Evolutionary conservation across 441 rosid species (phyloP).

Genomic region (Breynia disticha): DNA sequence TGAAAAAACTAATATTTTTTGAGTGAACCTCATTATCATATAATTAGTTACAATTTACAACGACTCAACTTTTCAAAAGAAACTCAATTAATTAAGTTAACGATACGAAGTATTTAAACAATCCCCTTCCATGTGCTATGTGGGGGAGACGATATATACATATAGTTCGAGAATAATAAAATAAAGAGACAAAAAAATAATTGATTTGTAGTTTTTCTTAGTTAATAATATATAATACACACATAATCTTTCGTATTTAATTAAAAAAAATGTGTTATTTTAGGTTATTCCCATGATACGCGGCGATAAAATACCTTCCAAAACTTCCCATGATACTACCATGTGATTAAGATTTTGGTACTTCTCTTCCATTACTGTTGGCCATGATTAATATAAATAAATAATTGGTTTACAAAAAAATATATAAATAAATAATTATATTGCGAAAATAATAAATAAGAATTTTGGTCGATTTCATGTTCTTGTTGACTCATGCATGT

Average conservation of each 20-base stretch:
- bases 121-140: conserved; percentile 15
- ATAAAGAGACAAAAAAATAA: background rate
- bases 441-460: background rate
- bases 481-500: too few relatives aligned
- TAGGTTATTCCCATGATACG: conserved; percentile 26
- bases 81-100: background rate
- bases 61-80: background rate
- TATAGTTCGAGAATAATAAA: background rate
- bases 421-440: background rate
- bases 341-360: conserved; percentile 30
- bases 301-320: conserved; percentile 38
- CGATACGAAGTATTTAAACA: background rate
- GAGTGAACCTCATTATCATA: too few relatives aligned
- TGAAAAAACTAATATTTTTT: too few relatives aligned
- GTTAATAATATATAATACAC: background rate
- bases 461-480: background rate
- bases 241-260: background rate
- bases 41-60: too few relatives aligned
- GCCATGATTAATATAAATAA: background rate
- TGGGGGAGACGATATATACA: conserved; percentile 5
- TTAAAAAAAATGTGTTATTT: conserved; percentile 2
- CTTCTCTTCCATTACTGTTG: background rate
- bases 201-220: background rate
- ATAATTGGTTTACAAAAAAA: background rate
- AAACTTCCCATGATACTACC: conserved; percentile 59